Base-by-base conservation (phyloP, 352 stramenopile species). In the Pythium guiyangense region DNA sequence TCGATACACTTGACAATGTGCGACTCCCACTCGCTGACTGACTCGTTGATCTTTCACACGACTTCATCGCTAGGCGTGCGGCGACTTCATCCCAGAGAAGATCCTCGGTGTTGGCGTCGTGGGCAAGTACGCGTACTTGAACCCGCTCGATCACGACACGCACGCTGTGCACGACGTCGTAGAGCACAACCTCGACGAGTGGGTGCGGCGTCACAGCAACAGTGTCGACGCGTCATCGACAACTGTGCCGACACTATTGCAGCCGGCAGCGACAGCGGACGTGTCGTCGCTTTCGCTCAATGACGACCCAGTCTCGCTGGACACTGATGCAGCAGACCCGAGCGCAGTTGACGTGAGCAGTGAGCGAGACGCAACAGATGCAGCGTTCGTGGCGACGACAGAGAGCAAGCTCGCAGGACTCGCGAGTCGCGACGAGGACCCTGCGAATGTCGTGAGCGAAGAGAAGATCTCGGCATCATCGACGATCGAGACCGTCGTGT, bases 41-140 rank as follows among this genome's bases (percentile, higher is more conserved):
- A 42, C 5, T 35, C 18, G 27, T 27, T 25, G 22, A 22, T 1
- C 22, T 22, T 6, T 26, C 27, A 22, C 43, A 4, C 49, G 20
- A 0, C 1, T 1, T 37, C 31, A 6, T 9, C 20, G 9, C 18
- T 17, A 84, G 74, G 81, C 82, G 0, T 89, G 82, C 37, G 84
- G 84, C 15, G 84, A 94, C 20, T 94, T 94, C 45, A 94, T 94
- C 26, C 84, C 84, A 2, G 84, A 94, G 55, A 94, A 94, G 54
- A 92, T 94, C 51, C 55, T 94, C 14, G 84, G 84, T 15, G 63
- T 94, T 10, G 80, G 80, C 20, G 84, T 94, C 6, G 58, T 94
- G 11, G 82, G 79, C 52, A 92, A 92, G 49, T 92, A 88, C 57
- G 82, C 82, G 12, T 92, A 79, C 26, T 66, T 94, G 55, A 76